Conservation (phyloP, 2,329 filamentous ascomycete species). For the Phaeosphaeriaceae sp. region DNA sequence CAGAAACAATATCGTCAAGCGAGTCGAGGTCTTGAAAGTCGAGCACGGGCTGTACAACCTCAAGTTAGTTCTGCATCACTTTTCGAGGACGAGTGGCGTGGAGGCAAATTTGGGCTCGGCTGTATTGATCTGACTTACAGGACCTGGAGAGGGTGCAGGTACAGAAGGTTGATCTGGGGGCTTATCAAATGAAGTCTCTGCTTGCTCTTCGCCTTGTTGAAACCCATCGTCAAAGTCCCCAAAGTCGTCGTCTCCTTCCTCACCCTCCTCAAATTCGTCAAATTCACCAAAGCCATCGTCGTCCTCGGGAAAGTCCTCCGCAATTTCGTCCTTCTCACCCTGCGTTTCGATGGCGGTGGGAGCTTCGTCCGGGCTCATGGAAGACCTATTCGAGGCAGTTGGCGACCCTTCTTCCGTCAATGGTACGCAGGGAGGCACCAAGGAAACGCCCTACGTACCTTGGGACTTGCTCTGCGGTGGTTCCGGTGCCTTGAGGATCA, state of each 20-base stretch:
- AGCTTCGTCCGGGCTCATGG: conserved; percentile 44
- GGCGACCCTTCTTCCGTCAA: conserved; percentile 70
- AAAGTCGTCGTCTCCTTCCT: conserved; percentile 57
- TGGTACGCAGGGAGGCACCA: conserved; percentile 58
- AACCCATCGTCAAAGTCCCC: conserved; percentile 61
- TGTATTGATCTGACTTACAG: conserved; percentile 57
- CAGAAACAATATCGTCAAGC: conserved; percentile 66
- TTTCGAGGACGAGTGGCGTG: conserved; percentile 12
- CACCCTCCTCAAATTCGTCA: conserved; percentile 67
- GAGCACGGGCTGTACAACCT: conserved; percentile 65
- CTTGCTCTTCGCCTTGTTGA: conserved; percentile 49
- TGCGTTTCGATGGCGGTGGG: conserved; percentile 20
- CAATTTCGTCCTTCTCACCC: conserved; percentile 16
- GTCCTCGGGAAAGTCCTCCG: conserved; percentile 56
- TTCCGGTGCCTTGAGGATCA: conserved; percentile 59
- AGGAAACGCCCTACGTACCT: conserved; percentile 63
- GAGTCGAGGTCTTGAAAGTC: conserved; percentile 69
- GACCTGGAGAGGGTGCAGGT: conserved; percentile 52
- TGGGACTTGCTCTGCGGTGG: conserved; percentile 54
- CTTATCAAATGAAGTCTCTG: conserved; percentile 50
- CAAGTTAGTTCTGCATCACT: conserved; percentile 43
- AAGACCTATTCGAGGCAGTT: conserved; percentile 61
- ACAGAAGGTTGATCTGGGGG: conserved; percentile 48
- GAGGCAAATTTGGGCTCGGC: conserved; percentile 46
- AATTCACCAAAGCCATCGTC: conserved; percentile 61